Percentiles rank a stretch among this genome's conserved stretches.
Conservation (phyloP, 202 grass and related monocot genomes). For the Panicum virgatum region DNA sequence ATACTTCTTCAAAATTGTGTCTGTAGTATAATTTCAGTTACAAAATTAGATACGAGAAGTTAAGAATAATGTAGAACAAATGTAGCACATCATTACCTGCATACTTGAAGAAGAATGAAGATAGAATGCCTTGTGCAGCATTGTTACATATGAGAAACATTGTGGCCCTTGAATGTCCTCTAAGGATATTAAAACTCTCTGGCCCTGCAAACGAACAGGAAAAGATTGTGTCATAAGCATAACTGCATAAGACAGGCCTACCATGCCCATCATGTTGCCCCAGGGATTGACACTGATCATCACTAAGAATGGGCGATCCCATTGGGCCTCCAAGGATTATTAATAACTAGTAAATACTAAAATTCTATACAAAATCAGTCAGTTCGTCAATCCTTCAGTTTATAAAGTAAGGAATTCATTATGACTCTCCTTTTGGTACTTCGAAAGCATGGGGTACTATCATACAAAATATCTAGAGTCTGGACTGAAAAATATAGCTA, state of each 20-base stretch:
- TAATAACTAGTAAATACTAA: background rate
- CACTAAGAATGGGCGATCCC: conserved; percentile 14
- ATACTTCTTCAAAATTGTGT: conserved; percentile 99
- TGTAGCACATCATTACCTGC: conserved; percentile 63
- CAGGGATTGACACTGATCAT: background rate
- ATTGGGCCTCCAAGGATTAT: conserved; percentile 8
- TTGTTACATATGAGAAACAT: conserved; percentile 99
- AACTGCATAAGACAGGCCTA: background rate
- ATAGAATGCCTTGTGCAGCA: conserved; percentile 98
- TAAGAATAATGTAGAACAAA: background rate
- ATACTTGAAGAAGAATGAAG: conserved; percentile 99
- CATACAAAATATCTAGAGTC: conserved; percentile 7
- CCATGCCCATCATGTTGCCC: conserved; percentile 21
- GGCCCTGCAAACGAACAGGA: conserved; percentile 56
- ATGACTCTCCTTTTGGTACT: conserved; percentile 2
- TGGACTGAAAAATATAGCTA: background rate
- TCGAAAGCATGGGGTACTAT: conserved; percentile 6
- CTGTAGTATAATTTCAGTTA: conserved; percentile 35
- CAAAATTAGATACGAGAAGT: background rate
- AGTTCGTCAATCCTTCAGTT: background rate
- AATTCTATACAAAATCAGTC: conserved; percentile 8
- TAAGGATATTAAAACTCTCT: conserved; percentile 85
- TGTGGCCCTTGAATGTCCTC: conserved; percentile 90
- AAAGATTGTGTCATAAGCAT: conserved; percentile 33
- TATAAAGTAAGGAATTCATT: background rate